A percentile compares a stretch with the other conserved stretches of the same genome.
Evolutionary conservation across 192 early-diverging fungal species (phyloP).

Genomic region (Coemansia sp.): DNA sequence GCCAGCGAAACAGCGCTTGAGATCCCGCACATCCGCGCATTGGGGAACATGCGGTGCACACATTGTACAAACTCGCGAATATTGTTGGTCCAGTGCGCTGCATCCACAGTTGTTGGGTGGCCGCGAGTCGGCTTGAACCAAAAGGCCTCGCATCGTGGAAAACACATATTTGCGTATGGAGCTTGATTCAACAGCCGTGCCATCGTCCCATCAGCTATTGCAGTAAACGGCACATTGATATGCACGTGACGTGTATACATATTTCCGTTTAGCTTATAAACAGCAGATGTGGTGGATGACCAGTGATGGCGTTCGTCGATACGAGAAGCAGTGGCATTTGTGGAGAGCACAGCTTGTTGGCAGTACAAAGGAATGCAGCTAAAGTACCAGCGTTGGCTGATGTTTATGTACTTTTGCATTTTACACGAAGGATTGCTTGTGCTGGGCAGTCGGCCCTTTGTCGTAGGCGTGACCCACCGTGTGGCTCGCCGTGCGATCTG

Average conservation of each 20-base stretch:
- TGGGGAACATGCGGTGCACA: neutral
- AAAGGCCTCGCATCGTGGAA: slow-evolving; percentile 4
- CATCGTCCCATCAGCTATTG: slow-evolving; percentile 9
- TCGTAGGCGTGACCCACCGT: slow-evolving; percentile 9
- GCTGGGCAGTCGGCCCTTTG: slow-evolving; percentile 1
- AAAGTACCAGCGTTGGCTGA: slow-evolving; percentile 22
- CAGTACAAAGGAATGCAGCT: slow-evolving; percentile 20
- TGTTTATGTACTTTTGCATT: slow-evolving; percentile 18
- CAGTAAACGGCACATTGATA: slow-evolving; percentile 11
- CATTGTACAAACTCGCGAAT: neutral
- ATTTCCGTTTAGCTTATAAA: slow-evolving; percentile 5
- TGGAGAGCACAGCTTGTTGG: slow-evolving; percentile 15
- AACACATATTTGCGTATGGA: neutral
- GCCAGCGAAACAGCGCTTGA: neutral
- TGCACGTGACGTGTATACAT: slow-evolving; percentile 11
- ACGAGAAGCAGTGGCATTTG: neutral
- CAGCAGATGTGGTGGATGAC: neutral
- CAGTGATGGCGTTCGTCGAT: slow-evolving; percentile 21
- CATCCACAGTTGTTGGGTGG: neutral
- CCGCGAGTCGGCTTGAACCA: slow-evolving; percentile 1
- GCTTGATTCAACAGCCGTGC: neutral
- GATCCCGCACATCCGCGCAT: neutral
- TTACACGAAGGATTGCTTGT: slow-evolving; percentile 30
- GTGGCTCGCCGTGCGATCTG: slow-evolving; percentile 16
- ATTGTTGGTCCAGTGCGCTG: neutral